Percentiles rank a stretch among this genome's conserved stretches.
Conservation (phyloP, 129 eudicot genomes). For the Kitagawia praeruptora region DNA sequence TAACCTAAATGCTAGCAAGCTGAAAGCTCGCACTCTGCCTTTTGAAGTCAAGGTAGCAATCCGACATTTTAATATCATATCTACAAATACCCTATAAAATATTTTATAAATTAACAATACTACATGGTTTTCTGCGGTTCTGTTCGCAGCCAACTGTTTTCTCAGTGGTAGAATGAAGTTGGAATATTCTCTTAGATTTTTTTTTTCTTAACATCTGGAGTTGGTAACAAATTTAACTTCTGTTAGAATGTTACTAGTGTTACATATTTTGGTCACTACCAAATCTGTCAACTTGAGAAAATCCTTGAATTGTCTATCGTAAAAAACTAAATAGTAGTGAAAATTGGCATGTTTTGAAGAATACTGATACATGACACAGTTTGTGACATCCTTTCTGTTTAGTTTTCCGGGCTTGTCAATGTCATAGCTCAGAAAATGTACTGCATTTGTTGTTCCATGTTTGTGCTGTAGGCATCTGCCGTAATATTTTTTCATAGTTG, state of each 20-base stretch:
- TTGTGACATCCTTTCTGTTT: neutral
- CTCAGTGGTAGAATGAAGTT: neutral
- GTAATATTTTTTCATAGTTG: neutral
- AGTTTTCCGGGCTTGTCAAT: neutral
- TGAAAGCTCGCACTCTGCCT: conserved; percentile 1
- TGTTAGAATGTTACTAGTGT: neutral
- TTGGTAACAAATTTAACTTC: neutral
- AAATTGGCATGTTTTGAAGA: neutral
- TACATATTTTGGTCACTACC: neutral
- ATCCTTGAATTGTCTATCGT: neutral
- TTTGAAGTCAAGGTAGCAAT: conserved; percentile 12
- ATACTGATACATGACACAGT: neutral
- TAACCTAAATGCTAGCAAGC: conserved; percentile 7
- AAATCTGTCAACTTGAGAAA: neutral
- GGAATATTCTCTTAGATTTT: neutral
- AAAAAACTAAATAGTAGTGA: neutral
- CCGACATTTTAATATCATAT: neutral
- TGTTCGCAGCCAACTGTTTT: neutral
- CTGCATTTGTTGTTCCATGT: neutral
- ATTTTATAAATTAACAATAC: too few species aligned
- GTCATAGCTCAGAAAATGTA: neutral
- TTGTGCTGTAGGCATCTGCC: neutral
- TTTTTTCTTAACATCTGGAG: neutral
- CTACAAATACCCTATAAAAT: neutral
- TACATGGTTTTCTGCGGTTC: neutral